A percentile compares a stretch with the other conserved stretches of the same genome.
Conservation (phyloP, 768 basidiomycete genomes). For the Tulasnella sp. region DNA sequence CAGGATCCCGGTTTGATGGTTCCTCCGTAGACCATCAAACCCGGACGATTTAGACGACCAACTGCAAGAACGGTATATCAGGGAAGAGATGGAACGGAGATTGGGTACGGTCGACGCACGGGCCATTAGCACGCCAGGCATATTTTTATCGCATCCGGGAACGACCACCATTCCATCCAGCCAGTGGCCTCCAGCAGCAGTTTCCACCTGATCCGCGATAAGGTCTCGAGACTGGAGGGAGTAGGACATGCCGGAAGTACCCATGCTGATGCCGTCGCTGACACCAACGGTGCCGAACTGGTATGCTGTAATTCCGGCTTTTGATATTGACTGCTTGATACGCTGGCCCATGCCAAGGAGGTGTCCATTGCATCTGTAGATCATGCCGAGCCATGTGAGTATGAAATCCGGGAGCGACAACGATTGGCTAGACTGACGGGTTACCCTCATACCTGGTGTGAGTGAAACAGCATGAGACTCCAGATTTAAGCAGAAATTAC, state of each 20-base stretch:
- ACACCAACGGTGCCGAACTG: slow-evolving; percentile 98
- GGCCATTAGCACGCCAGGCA: slow-evolving; percentile 99
- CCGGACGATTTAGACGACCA: slow-evolving; percentile 90
- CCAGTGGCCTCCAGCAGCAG: slow-evolving; percentile 93
- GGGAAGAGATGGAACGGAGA: slow-evolving; percentile 5
- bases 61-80: slow-evolving; percentile 41
- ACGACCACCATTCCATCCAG: slow-evolving; percentile 96
- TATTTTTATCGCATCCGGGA: slow-evolving; percentile 99
- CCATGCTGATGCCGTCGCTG: slow-evolving; percentile 98
- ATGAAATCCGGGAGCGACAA: neutral
- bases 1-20: slow-evolving; percentile 90
- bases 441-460: slow-evolving; percentile 89
- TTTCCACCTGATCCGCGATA: slow-evolving; percentile 96
- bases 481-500: neutral
- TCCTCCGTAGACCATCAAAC: slow-evolving; percentile 96
- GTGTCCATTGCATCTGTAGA: slow-evolving; percentile 83
- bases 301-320: slow-evolving; percentile 74
- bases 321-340: slow-evolving; percentile 70
- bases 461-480: slow-evolving; percentile 21
- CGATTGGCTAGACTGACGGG: slow-evolving; percentile 54
- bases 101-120: slow-evolving; percentile 44
- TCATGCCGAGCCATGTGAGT: neutral
- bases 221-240: slow-evolving; percentile 97
- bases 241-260: slow-evolving; percentile 85
- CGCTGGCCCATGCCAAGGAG: slow-evolving; percentile 81